Evolutionary conservation across 345 rosid genomes (phyloP).

Genomic region (Tarenaya hassleriana): DNA sequence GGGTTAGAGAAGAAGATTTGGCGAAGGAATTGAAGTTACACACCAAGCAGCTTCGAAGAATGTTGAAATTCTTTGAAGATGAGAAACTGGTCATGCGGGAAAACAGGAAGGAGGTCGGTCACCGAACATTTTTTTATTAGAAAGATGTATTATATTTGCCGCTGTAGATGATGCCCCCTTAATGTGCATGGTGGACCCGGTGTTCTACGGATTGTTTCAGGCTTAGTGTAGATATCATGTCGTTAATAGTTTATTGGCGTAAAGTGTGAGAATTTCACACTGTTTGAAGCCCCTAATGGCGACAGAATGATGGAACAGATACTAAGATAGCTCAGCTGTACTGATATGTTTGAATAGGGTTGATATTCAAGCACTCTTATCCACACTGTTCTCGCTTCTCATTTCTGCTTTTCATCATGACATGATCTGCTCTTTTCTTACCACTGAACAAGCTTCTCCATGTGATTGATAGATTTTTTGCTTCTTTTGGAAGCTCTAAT

Average conservation of each 20-base stretch:
- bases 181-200: background rate
- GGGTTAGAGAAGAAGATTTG: conserved; percentile 96
- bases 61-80: conserved; percentile 64
- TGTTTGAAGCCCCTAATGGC: background rate
- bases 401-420: background rate
- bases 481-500: conserved; percentile 5
- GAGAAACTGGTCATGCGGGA: conserved; percentile 70
- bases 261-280: background rate
- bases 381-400: background rate
- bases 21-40: conserved; percentile 80
- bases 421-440: background rate
- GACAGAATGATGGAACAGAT: no score
- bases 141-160: background rate
- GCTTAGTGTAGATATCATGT: background rate
- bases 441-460: background rate
- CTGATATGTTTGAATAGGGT: background rate
- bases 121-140: conserved; percentile 11
- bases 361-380: background rate
- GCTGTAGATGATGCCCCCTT: background rate
- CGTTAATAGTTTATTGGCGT: no score
- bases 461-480: conserved; percentile 6
- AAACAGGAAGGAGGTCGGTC: conserved; percentile 74
- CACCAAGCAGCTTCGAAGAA: conserved; percentile 73
- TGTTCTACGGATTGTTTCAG: background rate
- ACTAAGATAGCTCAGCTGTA: no score